phyloP scores from a whole-genome alignment of 2,329 filamentous ascomycete genomes.

The Daldinia eschscholtzii region DNA sequence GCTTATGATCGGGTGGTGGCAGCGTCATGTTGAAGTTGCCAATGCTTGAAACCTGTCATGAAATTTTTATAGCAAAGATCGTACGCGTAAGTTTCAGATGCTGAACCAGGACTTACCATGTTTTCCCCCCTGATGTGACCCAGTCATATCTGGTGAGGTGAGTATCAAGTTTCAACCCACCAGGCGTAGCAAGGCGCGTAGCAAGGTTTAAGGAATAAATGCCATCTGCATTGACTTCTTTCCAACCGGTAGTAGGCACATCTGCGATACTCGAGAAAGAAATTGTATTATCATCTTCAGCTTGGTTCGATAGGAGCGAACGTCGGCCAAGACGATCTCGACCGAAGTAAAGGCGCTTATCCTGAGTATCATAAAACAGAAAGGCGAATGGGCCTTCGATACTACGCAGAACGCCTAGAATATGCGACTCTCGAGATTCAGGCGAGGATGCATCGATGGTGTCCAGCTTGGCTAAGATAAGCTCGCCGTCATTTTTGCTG shows the following conservation, averaged over 20 bases:
- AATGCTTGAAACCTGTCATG: constrained; percentile 65
- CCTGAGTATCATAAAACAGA: constrained; percentile 78
- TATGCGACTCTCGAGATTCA: constrained; percentile 50
- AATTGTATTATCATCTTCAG: constrained; percentile 59
- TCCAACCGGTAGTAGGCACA: constrained; percentile 67
- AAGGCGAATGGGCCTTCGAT: constrained; percentile 91
- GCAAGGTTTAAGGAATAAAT: constrained; percentile 76
- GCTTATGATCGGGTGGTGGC: constrained; percentile 50
- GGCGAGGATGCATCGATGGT: constrained; percentile 45
- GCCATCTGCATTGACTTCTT: constrained; percentile 87
- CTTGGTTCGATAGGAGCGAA: constrained; percentile 76
- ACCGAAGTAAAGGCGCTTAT: constrained; percentile 79
- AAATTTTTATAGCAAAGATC: constrained; percentile 58
- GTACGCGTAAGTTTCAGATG: constrained; percentile 25
- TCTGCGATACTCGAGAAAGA: constrained; percentile 79
- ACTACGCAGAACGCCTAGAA: constrained; percentile 67
- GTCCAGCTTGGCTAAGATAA: constrained; percentile 68
- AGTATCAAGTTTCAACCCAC: constrained; percentile 30
- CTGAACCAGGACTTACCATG: constrained; percentile 58
- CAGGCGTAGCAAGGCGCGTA: constrained; percentile 22
- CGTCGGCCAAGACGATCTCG: constrained; percentile 89
- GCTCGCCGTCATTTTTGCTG: constrained; percentile 80
- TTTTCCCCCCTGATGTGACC: constrained; percentile 53
- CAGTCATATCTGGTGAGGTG: constrained; percentile 52
- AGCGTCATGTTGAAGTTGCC: constrained; percentile 65